Evolutionary conservation across 305 asterid species (phyloP).

Genomic region (Vinca major): DNA sequence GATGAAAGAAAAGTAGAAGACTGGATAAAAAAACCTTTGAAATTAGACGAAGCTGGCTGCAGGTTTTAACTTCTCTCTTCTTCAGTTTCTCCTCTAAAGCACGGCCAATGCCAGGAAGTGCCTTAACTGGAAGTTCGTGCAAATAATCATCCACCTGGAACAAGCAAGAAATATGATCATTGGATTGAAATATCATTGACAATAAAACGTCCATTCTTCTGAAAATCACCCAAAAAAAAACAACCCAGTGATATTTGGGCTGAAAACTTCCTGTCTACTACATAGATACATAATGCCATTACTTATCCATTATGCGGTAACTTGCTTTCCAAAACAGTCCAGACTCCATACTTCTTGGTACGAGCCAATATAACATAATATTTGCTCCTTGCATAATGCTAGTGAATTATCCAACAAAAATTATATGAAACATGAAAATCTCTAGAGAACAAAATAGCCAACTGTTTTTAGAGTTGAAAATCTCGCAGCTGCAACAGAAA

Average conservation of each 20-base stretch:
- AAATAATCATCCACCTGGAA: constrained; percentile 70
- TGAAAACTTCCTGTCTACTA: background rate
- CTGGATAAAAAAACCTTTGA: constrained; percentile 38
- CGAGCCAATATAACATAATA: background rate
- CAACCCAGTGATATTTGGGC: background rate
- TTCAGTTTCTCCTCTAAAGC: constrained; percentile 75
- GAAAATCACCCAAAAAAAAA: background rate
- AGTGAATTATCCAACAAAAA: background rate
- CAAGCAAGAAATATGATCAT: constrained; percentile 6
- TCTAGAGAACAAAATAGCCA: background rate
- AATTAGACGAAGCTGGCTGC: constrained; percentile 59
- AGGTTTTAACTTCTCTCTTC: constrained; percentile 49
- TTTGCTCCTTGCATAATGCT: background rate
- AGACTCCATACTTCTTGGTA: background rate
- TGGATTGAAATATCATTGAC: background rate
- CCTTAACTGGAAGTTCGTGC: constrained; percentile 74
- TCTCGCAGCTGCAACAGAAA: background rate
- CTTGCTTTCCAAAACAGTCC: background rate
- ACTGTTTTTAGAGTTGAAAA: background rate
- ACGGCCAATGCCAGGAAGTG: constrained; percentile 91
- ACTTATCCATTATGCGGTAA: background rate
- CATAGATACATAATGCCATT: background rate
- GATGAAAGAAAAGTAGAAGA: constrained; percentile 5
- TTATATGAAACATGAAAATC: background rate
- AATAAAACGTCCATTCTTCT: background rate